These are phyloP conservation scores for Kurtzmaniella cleridarum DNA, from an alignment of 805 yeast species.

Conservation along the genomic window DNA sequence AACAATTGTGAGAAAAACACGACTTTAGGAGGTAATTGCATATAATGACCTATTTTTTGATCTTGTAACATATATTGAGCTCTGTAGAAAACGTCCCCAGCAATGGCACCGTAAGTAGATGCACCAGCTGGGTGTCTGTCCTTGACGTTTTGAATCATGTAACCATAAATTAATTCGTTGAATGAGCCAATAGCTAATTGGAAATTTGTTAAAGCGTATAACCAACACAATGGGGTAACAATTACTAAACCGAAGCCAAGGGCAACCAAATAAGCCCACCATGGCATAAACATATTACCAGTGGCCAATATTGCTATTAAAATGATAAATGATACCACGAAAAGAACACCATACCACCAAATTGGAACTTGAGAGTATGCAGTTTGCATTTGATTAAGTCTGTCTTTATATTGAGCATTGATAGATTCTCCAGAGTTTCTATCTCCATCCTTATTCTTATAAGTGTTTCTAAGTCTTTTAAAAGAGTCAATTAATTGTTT, in stretches of 20 bases:
- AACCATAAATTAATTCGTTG: conserved; percentile 45
- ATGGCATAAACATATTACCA: conserved; percentile 34
- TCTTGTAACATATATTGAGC: conserved; percentile 14
- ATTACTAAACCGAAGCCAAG: conserved; percentile 39
- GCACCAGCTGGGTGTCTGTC: conserved; percentile 45
- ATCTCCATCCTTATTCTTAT: conserved; percentile 1
- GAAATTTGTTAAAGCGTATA: conserved; percentile 47
- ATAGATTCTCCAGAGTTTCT: conserved; percentile 4
- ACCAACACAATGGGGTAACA: conserved; percentile 45
- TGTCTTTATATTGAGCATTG: conserved; percentile 27
- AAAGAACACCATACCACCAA: conserved; percentile 36
- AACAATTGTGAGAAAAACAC: conserved; percentile 48
- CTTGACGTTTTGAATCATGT: conserved; percentile 30
- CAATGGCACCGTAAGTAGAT: conserved; percentile 44
- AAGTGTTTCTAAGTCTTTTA: conserved; percentile 5
- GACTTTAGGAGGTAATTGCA: conserved; percentile 45
- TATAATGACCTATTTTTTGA: conserved; percentile 48
- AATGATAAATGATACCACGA: conserved; percentile 28
- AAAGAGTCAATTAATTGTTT: conserved; percentile 17
- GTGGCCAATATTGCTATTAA: conserved; percentile 28
- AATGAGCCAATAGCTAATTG: conserved; percentile 50
- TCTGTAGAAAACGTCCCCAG: conserved; percentile 41
- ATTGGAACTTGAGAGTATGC: conserved; percentile 38
- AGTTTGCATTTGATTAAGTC: conserved; percentile 37
- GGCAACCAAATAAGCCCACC: conserved; percentile 42